Percentiles rank a stretch among this genome's conserved stretches.
Conservation (phyloP, 768 basidiomycete species). For the Leccinum incarnatum region DNA sequence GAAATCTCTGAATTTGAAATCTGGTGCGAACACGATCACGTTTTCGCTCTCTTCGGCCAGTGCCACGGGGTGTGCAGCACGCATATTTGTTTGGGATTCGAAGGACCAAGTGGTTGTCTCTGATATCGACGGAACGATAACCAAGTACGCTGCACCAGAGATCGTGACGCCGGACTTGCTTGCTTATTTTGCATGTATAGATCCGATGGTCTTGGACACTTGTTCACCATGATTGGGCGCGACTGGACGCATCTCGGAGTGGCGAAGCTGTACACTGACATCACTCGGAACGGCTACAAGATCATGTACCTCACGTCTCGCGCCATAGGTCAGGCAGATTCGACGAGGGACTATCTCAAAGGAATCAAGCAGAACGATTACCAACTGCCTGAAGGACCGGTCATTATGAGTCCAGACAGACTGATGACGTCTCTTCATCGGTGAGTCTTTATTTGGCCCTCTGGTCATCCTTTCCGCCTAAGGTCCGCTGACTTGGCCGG, state of each 20-base stretch:
- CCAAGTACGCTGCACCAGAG: conserved; percentile 63
- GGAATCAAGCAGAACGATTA: conserved; percentile 95
- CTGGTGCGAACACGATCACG: conserved; percentile 87
- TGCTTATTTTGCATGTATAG: conserved; percentile 37
- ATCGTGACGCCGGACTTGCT: background rate
- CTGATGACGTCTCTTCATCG: conserved; percentile 93
- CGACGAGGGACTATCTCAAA: conserved; percentile 90
- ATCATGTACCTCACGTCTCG: conserved; percentile 97
- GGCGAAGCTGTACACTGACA: conserved; percentile 96
- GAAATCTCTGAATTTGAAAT: conserved; percentile 83
- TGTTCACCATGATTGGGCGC: conserved; percentile 95
- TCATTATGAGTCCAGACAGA: conserved; percentile 98
- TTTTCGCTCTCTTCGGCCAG: conserved; percentile 89
- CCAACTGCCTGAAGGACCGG: conserved; percentile 95
- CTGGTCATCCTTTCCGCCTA: background rate
- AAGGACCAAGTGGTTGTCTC: conserved; percentile 88
- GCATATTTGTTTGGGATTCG: conserved; percentile 96
- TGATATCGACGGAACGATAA: conserved; percentile 99
- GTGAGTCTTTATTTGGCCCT: conserved; percentile 40
- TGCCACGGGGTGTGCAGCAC: conserved; percentile 79
- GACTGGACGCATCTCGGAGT: conserved; percentile 99
- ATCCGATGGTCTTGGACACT: conserved; percentile 93
- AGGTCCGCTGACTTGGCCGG: background rate
- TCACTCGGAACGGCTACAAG: conserved; percentile 93
- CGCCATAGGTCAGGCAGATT: conserved; percentile 97